Base-by-base conservation (phyloP, 192 early-diverging fungal genomes). In the Coemansia sp. region DNA sequence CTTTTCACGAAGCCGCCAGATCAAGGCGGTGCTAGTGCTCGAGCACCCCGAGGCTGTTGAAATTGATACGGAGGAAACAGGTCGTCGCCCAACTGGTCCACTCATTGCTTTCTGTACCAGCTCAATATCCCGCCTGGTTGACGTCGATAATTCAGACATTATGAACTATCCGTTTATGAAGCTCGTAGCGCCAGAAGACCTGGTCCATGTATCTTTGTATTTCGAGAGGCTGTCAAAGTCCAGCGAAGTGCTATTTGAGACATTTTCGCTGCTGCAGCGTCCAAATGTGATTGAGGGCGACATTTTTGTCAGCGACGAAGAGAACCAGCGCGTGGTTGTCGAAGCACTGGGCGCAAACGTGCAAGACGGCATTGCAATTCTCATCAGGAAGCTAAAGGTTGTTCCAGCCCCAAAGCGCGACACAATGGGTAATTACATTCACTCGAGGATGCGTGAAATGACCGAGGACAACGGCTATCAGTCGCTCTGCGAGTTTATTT, bases 281-380 rank as follows among this genome's bases (percentile, higher is more conserved):
- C 75, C 75, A 55, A 51, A 62, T 15, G 64, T 78, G 0, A 78
- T 78, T 28, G 75, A 78, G 17, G 75, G 75, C 42, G 75, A 78
- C 26, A 51, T 78, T 0, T 38, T 49, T 1, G 67, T 72, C 31
- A 31, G 58, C 6, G 75, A 78, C 3, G 66, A 62, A 25, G 48
- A 65, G 1, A 78, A 78, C 61, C 46, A 47, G 17, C 47, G 75
- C n/a, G 57, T 78, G 0, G 21, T 78, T 3, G 75, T 78, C 17
- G 75, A 78, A 63, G 67, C 65, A 19, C 44, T 78, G 21, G 75
- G 75, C 15, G 75, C 75, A 2, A 72, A 68, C 28, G 75, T 78
- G 50, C 66, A 71, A 38, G 75, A 78, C 47, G 75, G 75, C 44
- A 65, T 78, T 20, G 75, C 70, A 14, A 34, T 78, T 23, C 59